Percentiles rank a stretch among this genome's conserved stretches.
Conservation (phyloP, 805 yeast genomes). For the Saccharomyces paradoxus region DNA sequence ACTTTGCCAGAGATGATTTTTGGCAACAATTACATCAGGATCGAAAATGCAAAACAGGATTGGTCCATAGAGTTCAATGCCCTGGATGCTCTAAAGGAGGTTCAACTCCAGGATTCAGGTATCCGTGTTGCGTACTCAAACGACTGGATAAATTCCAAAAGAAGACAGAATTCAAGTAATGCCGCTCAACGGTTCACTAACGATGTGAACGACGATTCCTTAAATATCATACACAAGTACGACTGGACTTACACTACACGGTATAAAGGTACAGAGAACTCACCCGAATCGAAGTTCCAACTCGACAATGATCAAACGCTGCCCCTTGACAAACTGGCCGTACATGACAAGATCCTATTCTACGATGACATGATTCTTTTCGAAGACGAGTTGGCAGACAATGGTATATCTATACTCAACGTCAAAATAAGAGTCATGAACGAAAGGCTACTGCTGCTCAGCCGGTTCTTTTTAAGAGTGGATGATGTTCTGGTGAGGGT, state of each 20-base stretch:
- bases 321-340: slow-evolving; percentile 62
- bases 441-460: slow-evolving; percentile 60
- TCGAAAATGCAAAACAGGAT: slow-evolving; percentile 35
- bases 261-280: slow-evolving; percentile 53
- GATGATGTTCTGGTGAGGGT: slow-evolving; percentile 83
- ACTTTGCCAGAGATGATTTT: slow-evolving; percentile 98
- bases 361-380: slow-evolving; percentile 82
- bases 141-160: slow-evolving; percentile 57
- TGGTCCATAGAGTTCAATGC: slow-evolving; percentile 63
- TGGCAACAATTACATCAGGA: slow-evolving; percentile 64
- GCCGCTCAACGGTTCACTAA: slow-evolving; percentile 16
- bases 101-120: slow-evolving; percentile 43
- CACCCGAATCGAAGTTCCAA: slow-evolving; percentile 7
- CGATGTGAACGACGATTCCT: slow-evolving; percentile 34
- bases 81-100: slow-evolving; percentile 55
- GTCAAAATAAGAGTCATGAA: slow-evolving; percentile 87
- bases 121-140: slow-evolving; percentile 78
- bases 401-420: slow-evolving; percentile 74
- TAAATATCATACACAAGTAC: slow-evolving; percentile 67
- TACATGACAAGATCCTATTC: slow-evolving; percentile 78
- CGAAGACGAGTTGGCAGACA: slow-evolving; percentile 95
- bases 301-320: slow-evolving; percentile 35
- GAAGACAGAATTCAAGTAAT: slow-evolving; percentile 25
- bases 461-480: slow-evolving; percentile 76
- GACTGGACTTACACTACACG: slow-evolving; percentile 93